These are phyloP conservation scores for Colletotrichum tofieldiae DNA, from an alignment of 2,329 filamentous ascomycete species.

Conservation along the genomic window DNA sequence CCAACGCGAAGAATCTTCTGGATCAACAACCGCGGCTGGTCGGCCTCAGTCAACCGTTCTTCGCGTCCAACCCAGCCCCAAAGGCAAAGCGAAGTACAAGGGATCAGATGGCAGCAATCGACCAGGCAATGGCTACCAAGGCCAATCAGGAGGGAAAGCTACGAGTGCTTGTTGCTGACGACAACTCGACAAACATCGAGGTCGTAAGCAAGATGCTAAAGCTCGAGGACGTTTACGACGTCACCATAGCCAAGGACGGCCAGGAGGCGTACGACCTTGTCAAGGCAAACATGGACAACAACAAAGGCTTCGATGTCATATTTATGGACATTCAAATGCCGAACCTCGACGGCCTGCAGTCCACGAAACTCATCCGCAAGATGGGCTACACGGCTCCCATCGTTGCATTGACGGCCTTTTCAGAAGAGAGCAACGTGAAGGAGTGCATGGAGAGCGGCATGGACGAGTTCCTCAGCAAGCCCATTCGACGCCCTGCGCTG, in stretches of 20 bases:
- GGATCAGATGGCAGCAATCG: conserved; percentile 76
- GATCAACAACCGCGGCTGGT: conserved; percentile 84
- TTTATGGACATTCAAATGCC: conserved; percentile 99
- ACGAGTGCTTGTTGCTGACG: conserved; percentile 88
- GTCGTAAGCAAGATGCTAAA: conserved; percentile 77
- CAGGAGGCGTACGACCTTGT: conserved; percentile 92
- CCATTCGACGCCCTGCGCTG: conserved; percentile 85
- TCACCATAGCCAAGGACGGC: conserved; percentile 88
- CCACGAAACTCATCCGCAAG: conserved; percentile 85
- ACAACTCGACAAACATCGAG: conserved; percentile 72
- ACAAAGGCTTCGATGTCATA: conserved; percentile 85
- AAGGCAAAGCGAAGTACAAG: conserved; percentile 59
- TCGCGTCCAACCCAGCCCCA: conserved; percentile 64
- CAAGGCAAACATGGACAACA: conserved; percentile 83
- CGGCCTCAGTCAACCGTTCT: conserved; percentile 88
- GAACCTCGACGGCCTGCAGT: conserved; percentile 90
- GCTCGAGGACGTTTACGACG: conserved; percentile 86
- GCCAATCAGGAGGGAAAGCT: conserved; percentile 73
- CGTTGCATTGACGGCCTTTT: conserved; percentile 90
- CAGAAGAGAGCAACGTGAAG: conserved; percentile 90
- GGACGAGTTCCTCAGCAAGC: conserved; percentile 87
- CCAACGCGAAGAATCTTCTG: conserved; percentile 63
- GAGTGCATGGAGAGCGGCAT: conserved; percentile 92
- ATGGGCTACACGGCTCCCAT: conserved; percentile 92
- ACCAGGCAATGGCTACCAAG: conserved; percentile 75